Evolutionary conservation across 768 basidiomycete genomes (phyloP), one percentile per base, ranked within the genome.

Genomic region (Trametes coccinea): DNA sequence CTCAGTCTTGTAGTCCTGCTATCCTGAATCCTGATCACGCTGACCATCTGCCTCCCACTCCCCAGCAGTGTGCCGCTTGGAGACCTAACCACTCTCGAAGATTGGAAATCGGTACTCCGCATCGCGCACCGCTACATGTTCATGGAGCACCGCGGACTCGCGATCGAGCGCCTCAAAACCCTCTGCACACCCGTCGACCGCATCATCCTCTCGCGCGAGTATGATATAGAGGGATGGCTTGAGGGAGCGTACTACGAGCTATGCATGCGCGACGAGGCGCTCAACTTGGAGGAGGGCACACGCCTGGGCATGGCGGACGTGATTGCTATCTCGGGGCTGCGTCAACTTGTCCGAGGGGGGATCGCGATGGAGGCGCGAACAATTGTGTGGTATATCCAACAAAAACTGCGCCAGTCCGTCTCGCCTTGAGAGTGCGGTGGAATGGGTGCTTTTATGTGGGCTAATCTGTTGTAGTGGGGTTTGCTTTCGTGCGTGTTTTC

Each of bases 71-170:
- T 73, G 37, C 63, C 67, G 13, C 53, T 67, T 22, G 69, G 70
- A 59, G 68, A 70, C 57, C 67, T 72, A 13, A 16, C 61, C 17
- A 67, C 70, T 10, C 45, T 66, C 22, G 65, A 68, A 13, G 74
- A 76, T 48, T 78, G 77, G 75, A 69, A 67, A 22, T 71, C 72
- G 27, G 70, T 76, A 52, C 70, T 77, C 44, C 62, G 66, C 27
- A 64, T 77, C 51, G 63, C 75, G 5, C 71, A 69, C 22, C 65
- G 54, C 34, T 76, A 66, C 66, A 61, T 60, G 31, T 75, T 75
- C 66, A 56, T 65, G 13, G 64, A 53, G 46, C 66, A 75, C 49
- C 68, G 71, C 41, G 44, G 47, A 40, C 69, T 74, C 44, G 76
- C 76, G 2, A 69, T 75, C 56, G 49, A 57, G 17, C 69, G 74